Evolutionary conservation across 1,284 basidiomycete genomes (phyloP), one percentile per base, ranked within the genome.

Genomic region (Puccinia novopanici): DNA sequence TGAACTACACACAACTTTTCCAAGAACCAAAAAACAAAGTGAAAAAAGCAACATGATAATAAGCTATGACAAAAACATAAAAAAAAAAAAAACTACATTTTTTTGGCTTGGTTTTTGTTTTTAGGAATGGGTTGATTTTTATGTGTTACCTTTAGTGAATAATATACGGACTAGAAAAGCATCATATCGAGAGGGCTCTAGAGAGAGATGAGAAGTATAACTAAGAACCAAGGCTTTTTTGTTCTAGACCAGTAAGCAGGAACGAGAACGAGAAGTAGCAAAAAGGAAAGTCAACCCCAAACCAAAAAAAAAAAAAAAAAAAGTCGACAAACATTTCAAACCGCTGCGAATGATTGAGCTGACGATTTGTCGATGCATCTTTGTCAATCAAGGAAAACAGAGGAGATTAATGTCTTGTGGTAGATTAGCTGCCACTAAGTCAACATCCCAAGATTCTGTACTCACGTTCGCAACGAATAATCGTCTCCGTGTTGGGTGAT

Each of bases 401-500:
- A 22, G 45, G 9, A 19, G 30, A 52, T 48, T 52, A 70, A 42
- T 70, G 22, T 52, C 19, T 9, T 48, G 19, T 55, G 13, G 34
- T 34, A 34, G 34, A 1, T 34, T 34, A 54, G 19, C 50, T 37
- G 19, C 12, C 37, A 57, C 9, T 3, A 40, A 42, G 48, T 17
- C 2, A 27, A 70, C 6, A 17, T 13, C 27, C 22, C 70, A 19
- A 13, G n/a, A 17, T n/a, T 10, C 0, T 57, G 48, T 17, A 63
- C 75, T 68, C 22, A 74, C 72, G 67, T 76, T 73, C 81, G 40
- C 52, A 76, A 37, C 50, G 65, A 45, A 40, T 72, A 77, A 80
- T 72, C 76, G 48, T 68, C 81, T 30, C 75, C 72, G 65, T 78
- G 77, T 34, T 79, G 77, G 22, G 77, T 79, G 45, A 79, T 75